These are phyloP conservation scores for Madurella fahalii DNA, from an alignment of 2,329 filamentous ascomycete species.

Conservation along the genomic window DNA sequence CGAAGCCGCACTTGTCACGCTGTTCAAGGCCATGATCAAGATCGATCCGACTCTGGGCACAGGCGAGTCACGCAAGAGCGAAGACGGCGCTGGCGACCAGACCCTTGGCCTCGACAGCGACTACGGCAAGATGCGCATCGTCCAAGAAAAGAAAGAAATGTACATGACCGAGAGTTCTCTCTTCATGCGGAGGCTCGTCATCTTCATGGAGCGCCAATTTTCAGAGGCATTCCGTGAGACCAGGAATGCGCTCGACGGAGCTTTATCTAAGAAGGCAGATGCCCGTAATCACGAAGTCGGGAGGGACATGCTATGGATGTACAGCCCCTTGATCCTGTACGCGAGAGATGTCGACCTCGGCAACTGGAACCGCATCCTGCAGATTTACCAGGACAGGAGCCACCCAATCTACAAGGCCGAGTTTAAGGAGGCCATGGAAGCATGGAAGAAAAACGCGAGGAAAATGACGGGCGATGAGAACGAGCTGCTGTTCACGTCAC, in stretches of 20 bases:
- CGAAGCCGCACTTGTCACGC: conserved; percentile 69
- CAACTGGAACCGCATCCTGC: conserved; percentile 77
- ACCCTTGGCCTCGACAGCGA: conserved; percentile 60
- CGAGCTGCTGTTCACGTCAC: conserved; percentile 80
- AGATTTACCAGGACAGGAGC: conserved; percentile 74
- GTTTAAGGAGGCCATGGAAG: conserved; percentile 70
- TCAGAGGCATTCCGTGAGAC: conserved; percentile 69
- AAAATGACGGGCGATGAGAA: conserved; percentile 73
- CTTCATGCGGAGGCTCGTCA: conserved; percentile 75
- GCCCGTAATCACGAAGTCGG: conserved; percentile 65
- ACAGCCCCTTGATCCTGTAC: conserved; percentile 83
- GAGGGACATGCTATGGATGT: conserved; percentile 76
- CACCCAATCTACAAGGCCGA: conserved; percentile 75
- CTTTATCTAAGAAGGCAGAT: conserved; percentile 64
- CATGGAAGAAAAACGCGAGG: conserved; percentile 75
- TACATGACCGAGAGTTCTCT: conserved; percentile 71
- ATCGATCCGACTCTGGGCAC: conserved; percentile 77
- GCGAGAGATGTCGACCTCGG: conserved; percentile 75
- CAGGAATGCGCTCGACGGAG: conserved; percentile 58
- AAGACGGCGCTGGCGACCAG: conserved; percentile 45
- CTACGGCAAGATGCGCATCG: conserved; percentile 85
- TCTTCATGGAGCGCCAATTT: conserved; percentile 79
- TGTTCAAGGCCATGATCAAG: conserved; percentile 90
- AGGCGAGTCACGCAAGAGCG: conserved; percentile 45
- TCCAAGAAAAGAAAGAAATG: conserved; percentile 90